Percentiles rank a stretch among this genome's conserved stretches.
Conservation (phyloP, 116 monocot species). For the Posidonia oceanica region DNA sequence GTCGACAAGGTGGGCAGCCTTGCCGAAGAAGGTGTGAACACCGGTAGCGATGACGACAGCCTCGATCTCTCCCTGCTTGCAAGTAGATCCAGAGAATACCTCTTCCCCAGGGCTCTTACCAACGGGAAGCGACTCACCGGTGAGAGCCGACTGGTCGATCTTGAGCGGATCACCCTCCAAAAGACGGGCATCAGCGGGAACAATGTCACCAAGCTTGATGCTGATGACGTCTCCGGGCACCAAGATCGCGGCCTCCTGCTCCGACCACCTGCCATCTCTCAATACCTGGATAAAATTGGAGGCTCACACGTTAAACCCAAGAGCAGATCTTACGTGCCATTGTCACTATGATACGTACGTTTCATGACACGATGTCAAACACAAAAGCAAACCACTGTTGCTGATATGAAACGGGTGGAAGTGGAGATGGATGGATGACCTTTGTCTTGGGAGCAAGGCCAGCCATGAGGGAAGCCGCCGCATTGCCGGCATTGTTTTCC, state of each 20-base stretch:
- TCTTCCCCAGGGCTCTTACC: conserved; percentile 9
- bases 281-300: conserved; percentile 1
- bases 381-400: no score
- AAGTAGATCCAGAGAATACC: conserved; percentile 15
- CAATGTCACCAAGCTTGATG: no score
- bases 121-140: conserved; percentile 13
- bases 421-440: not conserved
- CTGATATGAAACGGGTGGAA: no score
- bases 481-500: conserved; percentile 19
- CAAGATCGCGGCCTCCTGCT: no score
- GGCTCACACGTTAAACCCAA: not conserved
- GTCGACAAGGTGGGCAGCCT: conserved; percentile 15
- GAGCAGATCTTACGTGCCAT: no score
- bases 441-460: conserved; percentile 18
- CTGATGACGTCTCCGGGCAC: no score
- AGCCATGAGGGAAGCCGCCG: conserved; percentile 15
- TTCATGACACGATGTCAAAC: no score
- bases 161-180: conserved; percentile 14
- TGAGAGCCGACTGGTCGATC: conserved; percentile 17
- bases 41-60: conserved; percentile 20
- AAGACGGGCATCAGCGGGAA: conserved; percentile 16
- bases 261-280: conserved; percentile 8
- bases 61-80: conserved; percentile 20
- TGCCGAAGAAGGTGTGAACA: conserved; percentile 19
- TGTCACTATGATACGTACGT: no score